phyloP scores from a whole-genome alignment of 768 basidiomycete species.

The Artomyces pyxidatus region DNA sequence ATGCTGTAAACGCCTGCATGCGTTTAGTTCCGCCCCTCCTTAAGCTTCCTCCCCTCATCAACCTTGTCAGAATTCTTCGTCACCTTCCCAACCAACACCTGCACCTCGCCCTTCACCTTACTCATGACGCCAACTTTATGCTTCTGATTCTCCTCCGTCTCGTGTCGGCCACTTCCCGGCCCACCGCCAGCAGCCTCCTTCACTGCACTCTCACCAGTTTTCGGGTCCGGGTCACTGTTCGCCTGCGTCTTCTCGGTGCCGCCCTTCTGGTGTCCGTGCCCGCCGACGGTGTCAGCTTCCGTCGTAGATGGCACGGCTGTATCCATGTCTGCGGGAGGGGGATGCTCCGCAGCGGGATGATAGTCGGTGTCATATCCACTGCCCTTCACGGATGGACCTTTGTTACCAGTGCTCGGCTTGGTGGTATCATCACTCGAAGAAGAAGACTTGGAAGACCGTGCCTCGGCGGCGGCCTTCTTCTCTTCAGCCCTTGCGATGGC shows the following conservation, averaged over 20 bases:
- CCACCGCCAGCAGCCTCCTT: not conserved
- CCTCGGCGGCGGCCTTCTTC: not conserved
- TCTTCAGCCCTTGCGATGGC: not conserved
- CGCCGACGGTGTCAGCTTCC: not conserved
- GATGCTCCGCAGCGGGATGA: not conserved
- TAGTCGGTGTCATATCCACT: not conserved
- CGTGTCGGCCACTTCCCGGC: not conserved
- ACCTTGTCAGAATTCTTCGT: constrained; percentile 9
- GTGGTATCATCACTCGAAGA: not conserved
- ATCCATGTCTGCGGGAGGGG: no score
- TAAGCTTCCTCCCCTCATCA: constrained; percentile 10
- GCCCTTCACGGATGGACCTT: no score
- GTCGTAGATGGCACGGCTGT: not conserved
- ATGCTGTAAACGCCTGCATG: no score
- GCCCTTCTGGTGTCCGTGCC: not conserved
- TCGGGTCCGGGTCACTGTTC: constrained; percentile 10
- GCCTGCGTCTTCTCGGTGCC: not conserved
- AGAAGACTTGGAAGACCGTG: no score
- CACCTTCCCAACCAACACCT: constrained; percentile 10
- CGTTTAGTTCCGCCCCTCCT: constrained; percentile 4
- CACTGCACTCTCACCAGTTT: not conserved
- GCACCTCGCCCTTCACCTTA: constrained; percentile 11
- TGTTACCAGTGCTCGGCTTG: not conserved
- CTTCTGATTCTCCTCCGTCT: not conserved
- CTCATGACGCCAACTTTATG: constrained; percentile 8